Evolutionary conservation across 2,329 filamentous ascomycete genomes (phyloP).

Genomic region (Diaporthe sp.): DNA sequence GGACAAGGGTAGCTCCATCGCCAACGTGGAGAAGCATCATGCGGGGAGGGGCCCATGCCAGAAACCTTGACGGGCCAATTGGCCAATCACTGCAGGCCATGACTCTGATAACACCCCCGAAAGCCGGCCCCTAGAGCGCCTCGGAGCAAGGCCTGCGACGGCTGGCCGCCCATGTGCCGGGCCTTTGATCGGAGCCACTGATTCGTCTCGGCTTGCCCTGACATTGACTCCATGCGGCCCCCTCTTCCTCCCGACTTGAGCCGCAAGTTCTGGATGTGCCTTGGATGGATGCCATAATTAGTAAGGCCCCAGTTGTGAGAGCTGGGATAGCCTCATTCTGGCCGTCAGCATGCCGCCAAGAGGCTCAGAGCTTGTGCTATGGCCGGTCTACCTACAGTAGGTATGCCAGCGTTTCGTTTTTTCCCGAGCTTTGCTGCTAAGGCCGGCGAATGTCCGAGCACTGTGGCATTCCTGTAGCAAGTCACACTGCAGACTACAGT

Average conservation of each 20-base stretch:
- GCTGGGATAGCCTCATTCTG: background rate
- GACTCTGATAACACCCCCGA: slow-evolving; percentile 32
- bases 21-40: slow-evolving; percentile 24
- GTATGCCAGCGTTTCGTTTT: background rate
- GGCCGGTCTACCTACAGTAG: background rate
- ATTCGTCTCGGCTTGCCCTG: background rate
- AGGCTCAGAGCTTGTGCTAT: background rate
- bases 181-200: slow-evolving; percentile 36
- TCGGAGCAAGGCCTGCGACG: background rate
- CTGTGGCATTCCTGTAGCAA: background rate
- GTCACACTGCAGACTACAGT: too few relatives aligned
- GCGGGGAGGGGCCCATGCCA: slow-evolving; percentile 30
- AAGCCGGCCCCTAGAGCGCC: slow-evolving; percentile 14
- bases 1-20: slow-evolving; percentile 35
- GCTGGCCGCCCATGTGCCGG: slow-evolving; percentile 18
- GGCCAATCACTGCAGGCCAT: slow-evolving; percentile 31
- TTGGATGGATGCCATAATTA: slow-evolving; percentile 13
- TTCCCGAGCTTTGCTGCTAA: background rate
- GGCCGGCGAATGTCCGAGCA: background rate
- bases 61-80: slow-evolving; percentile 17
- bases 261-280: slow-evolving; percentile 18
- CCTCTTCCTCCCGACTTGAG: slow-evolving; percentile 28
- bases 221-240: background rate
- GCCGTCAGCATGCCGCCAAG: slow-evolving; percentile 9
- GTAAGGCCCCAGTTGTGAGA: background rate